Percentiles rank a stretch among this genome's conserved stretches.
phyloP scores from a whole-genome alignment of 306 rosid species.

The Mimosa pudica region DNA sequence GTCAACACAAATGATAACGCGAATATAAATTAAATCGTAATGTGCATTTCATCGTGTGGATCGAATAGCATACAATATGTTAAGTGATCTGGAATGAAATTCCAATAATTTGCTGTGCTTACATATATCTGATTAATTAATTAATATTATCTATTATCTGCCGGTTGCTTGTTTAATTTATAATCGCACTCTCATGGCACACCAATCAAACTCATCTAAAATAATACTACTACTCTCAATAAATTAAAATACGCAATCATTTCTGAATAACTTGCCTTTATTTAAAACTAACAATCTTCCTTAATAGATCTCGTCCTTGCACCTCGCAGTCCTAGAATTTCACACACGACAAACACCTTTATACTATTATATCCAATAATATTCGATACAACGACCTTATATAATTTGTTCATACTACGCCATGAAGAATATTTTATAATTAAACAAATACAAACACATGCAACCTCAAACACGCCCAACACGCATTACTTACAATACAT shows the following conservation, averaged over 20 bases:
- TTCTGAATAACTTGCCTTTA: background rate
- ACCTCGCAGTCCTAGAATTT: constrained; percentile 21
- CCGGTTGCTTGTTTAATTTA: background rate
- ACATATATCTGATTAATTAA: background rate
- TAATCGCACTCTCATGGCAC: background rate
- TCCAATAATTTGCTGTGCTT: background rate
- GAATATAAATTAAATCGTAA: background rate
- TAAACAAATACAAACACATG: constrained; percentile 11
- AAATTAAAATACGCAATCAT: background rate
- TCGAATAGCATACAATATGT: background rate
- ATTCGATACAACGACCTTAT: background rate
- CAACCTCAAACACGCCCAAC: background rate
- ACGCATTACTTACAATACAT: background rate
- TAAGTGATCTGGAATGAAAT: background rate
- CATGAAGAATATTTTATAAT: background rate
- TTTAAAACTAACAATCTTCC: background rate
- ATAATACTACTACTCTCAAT: background rate
- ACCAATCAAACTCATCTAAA: background rate
- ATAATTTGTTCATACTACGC: background rate
- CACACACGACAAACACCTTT: constrained; percentile 11
- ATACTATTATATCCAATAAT: background rate
- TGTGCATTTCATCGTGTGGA: background rate
- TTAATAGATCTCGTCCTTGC: constrained; percentile 16
- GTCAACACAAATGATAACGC: background rate
- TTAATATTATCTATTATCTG: background rate